Evolutionary conservation across 225 moss, liverwort and hornwort species (phyloP), one percentile per base, ranked within the genome.

Genomic region (Polytrichum commune): DNA sequence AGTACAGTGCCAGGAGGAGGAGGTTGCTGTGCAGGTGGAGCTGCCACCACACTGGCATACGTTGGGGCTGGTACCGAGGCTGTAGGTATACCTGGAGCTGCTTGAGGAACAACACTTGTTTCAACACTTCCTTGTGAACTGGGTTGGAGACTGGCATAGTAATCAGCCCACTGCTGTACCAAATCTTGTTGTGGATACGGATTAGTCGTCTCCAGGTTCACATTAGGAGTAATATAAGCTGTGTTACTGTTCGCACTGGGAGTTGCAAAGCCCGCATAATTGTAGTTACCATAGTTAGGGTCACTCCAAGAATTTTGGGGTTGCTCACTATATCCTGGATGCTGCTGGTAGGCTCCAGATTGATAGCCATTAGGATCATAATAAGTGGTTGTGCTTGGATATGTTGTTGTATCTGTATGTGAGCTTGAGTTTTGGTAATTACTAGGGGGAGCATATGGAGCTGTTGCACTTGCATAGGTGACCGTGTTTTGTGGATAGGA

Each of bases 91-190:
- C 8, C 58, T 0, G 72, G 26, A 75, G 67, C 74, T 63, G 87
- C 81, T 61, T 77, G 86, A 33, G 73, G 81, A 78, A 56, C 78
- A 71, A 74, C 81, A 56, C 76, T 80, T 65, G 27, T 79, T 55
- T 85, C 84, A 0, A 75, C 78, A 46, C 69, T 82, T 6, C 61
- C 76, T 57, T 80, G 25, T 10, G 85, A 32, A 69, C 85, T 79
- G 13, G 75, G 83, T 78, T 88, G 82, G 76, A 78, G 65, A 78
- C 75, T 90, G 19, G 88, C 73, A 83, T 98, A 98, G 75, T 93
- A 98, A 7, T 98, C 93, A 66, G 84, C 73, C 95, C 95, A 98
- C 75, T 90, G 98, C 76, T 79, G 84, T 28, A 85, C 83, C 72
- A 90, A 92, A 82, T 82, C 81, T 67, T 85, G 79, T 67, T 85